Conservation (phyloP, 140 eudicot species). For the Cichorium intybus region DNA sequence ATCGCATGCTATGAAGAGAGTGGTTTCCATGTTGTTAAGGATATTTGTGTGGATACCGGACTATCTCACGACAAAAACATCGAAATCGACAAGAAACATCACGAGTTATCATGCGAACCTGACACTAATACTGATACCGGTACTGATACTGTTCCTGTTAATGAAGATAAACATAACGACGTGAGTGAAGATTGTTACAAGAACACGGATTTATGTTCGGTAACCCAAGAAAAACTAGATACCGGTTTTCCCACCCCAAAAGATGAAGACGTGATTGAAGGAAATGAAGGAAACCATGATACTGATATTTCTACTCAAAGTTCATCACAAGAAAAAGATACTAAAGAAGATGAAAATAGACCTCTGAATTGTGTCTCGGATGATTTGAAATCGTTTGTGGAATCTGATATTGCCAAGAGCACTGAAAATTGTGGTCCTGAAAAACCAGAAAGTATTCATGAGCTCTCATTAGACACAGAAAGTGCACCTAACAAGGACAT, state of each 20-base stretch:
- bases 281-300: background rate
- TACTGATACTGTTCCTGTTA: background rate
- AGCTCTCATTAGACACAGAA: conserved; percentile 4
- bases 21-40: conserved; percentile 47
- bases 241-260: background rate
- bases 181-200: conserved; percentile 10
- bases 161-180: conserved; percentile 22
- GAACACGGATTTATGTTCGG: conserved; percentile 9
- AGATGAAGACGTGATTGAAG: background rate
- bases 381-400: conserved; percentile 18
- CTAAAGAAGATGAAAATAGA: conserved; percentile 4
- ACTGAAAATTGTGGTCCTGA: conserved; percentile 6
- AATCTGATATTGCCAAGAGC: conserved; percentile 18
- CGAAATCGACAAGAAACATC: conserved; percentile 23
- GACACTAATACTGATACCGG: background rate
- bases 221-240: conserved; percentile 19
- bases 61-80: conserved; percentile 34
- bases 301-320: background rate
- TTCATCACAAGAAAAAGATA: background rate
- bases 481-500: conserved; percentile 19
- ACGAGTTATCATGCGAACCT: conserved; percentile 4
- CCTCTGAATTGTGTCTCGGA: conserved; percentile 6
- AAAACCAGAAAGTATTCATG: conserved; percentile 20
- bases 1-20: conserved; percentile 50
- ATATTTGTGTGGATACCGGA: conserved; percentile 81